Base-by-base conservation (phyloP, 2,329 filamentous ascomycete genomes). In the Neonectria neomacrospora region DNA sequence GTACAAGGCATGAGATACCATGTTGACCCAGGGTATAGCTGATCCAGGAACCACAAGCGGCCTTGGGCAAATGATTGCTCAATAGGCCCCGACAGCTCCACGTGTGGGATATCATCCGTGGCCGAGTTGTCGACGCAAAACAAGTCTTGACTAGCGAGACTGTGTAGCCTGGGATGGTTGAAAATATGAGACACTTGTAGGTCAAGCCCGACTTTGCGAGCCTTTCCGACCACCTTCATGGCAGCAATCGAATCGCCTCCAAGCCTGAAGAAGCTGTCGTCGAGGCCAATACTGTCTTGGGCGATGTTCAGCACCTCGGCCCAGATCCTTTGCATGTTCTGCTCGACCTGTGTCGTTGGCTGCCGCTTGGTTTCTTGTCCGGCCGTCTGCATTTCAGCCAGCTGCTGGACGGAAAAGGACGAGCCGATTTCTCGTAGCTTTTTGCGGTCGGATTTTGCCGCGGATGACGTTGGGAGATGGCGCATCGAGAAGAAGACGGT, bases 201-300 rank as follows among this genome's bases (percentile, higher is more conserved):
- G 3, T 45, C 23, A 5, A 70, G 58, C 9, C 64, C 58, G 11
- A 56, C 23, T 9, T 58, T 56, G 3, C 65, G 63, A 5, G 58
- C 61, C 5, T 60, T 58, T 1, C 48, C 63, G 2, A 65, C 83
- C 4, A 86, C 68, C 57, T 80, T 82, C 80, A 85, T 87, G 0
- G 83, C 82, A 0, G 77, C 67, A 3, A 85, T 79, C 0, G 83
- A 85, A 66, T 85, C 81, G n/a, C 83, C 83, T 18, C 83, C 83
- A 0, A 83, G 76, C 0, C 75, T 76, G 74, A 85, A 83, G 71
- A 86, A 85, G 71, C 80, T 82, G 63, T 84, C 80, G 5, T 81
- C 78, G 1, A 77, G 61, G 2, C 78, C 77, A 20, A 84, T 79
- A 4, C 69, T 64, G 1, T 76, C 68, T 16, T 74, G 62, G 2